Evolutionary conservation across 257 asterid genomes (phyloP), one percentile per base, ranked within the genome.

Genomic region (Nicotiana benthamiana): DNA sequence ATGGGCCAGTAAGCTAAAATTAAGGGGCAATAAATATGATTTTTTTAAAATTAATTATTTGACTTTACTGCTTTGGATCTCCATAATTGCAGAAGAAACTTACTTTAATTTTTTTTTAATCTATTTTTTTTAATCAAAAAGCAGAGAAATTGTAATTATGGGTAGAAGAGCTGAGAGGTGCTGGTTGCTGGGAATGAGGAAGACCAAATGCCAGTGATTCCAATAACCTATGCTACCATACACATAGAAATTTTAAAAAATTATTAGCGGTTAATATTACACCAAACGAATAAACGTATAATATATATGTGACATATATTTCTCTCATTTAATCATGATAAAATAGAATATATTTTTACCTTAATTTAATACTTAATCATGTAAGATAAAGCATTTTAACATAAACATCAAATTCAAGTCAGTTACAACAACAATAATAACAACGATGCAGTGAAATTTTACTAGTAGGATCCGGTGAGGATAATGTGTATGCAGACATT

Each of bases 1-100:
- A 67, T 83, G 76, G 11, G 75, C 15, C 27, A 78, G 22, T 64
- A 32, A 61, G 52, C 70, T 64, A 80, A 74, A 81, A 64, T 81
- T 51, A 79, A 81, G 86, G 64, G 80, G 80, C 3, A 63, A 11
- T 63, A 65, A 28, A 28, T n/a, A 32, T 27, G 30, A 9, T 30
- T 54, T 6, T 18, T 43, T 32, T n/a, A n/a, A 54, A 18, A 43
- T 43, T 74, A 26, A 74, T 24, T 16, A 74, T 74, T 74, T 48
- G 79, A 74, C 61, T 74, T 48, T 74, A 48, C 12, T 26, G 20
- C 61, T 74, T 74, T 48, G 43, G 40, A 48, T 74, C 61, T 48
- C 43, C 27, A 48, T 26, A 34, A 74, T 74, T 74, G 26, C 24
- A 24, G 16, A 74, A 48, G 4, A 74, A 46, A 48, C 20, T 74